Base-by-base conservation (phyloP, 2,329 filamentous ascomycete genomes). In the Polytolypa hystricis region DNA sequence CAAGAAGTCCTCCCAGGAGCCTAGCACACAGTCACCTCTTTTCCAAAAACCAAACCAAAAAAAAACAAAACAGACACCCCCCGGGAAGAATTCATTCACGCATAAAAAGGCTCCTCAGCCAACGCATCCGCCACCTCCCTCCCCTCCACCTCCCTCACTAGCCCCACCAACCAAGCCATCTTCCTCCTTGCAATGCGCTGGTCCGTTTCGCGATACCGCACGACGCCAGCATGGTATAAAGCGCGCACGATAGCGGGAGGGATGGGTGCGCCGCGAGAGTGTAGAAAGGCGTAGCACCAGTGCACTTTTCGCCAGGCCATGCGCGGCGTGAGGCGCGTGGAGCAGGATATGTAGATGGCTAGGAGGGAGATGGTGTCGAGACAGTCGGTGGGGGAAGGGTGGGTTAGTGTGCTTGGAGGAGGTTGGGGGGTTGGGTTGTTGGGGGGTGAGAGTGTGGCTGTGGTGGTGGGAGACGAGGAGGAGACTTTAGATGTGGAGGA, bases 211-310 rank as follows among this genome's bases (percentile, higher is more conserved):
- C 66, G 55, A 25, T 57, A 62, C 11, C 67, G 55, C 16, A 62
- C 53, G 16, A 73, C 54, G 11, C 66, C 70, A 15, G 66, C 64
- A 44, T 65, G 58, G 39, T 70, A 69, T 47, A 74, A 45, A 1
- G 71, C 67, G 20, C 65, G 61, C 5, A 60, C 61, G 39, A 74
- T 52, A 3, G 57, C 43, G 1, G 62, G 56, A 12, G 54, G 51
- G 11, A 72, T 49, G 2, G 62, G 62, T 6, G 61, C 65, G 32
- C 56, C 44, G 30, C 65, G 57, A 16, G 54, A 52, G 15, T 53
- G 49, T 3, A 73, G 55, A 43, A 62, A 67, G 5, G 51, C 46
- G 45, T 68, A 71, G 36, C 66, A 61, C 51, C 63, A 62, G 44
- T 62, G 58, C 5, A 71, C 61, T 18, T 65, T 47, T n/a, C 60